Percentiles rank a stretch among this genome's conserved stretches.
phyloP scores from a whole-genome alignment of 192 early-diverging fungal species.

The Dimargaris verticillata region DNA sequence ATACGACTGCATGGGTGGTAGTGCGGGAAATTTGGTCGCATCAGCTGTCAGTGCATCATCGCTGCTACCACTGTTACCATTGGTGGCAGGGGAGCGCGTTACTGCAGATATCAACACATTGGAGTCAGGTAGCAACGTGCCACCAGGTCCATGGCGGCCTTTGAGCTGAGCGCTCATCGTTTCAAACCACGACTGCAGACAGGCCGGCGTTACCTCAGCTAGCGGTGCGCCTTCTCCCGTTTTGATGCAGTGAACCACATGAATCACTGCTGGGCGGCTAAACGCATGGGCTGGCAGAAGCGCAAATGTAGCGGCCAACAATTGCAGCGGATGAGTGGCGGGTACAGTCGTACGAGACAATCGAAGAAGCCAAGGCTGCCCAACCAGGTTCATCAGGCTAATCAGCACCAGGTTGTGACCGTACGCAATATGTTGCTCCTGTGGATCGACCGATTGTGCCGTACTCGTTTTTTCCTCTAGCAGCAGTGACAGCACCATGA shows the following conservation, averaged over 20 bases:
- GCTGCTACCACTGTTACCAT: too few relatives aligned
- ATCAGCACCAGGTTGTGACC: constrained; percentile 24
- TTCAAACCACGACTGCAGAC: constrained; percentile 14
- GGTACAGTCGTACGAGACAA: constrained; percentile 19
- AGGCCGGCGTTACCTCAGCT: constrained; percentile 19
- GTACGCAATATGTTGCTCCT: too few relatives aligned
- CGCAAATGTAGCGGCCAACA: constrained; percentile 25
- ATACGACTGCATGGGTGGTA: background rate
- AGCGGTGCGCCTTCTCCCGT: constrained; percentile 18
- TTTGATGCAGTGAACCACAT: constrained; percentile 22
- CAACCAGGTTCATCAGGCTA: constrained; percentile 1
- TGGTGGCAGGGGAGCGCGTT: too few relatives aligned
- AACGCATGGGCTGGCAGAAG: constrained; percentile 24
- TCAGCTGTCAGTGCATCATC: too few relatives aligned
- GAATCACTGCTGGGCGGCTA: constrained; percentile 28
- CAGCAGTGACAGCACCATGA: constrained; percentile 14
- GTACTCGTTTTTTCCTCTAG: background rate
- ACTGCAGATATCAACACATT: constrained; percentile 14
- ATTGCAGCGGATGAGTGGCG: constrained; percentile 21
- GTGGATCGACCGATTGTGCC: too few relatives aligned
- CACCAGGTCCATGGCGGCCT: constrained; percentile 25
- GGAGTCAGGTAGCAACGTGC: constrained; percentile 34
- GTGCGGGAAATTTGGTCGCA: too few relatives aligned
- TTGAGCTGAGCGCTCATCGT: constrained; percentile 13
- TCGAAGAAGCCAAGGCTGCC: constrained; percentile 15